Percentiles rank a stretch among this genome's conserved stretches.
Conservation (phyloP, 225 moss, liverwort and hornwort genomes). For the Asterella californica region DNA sequence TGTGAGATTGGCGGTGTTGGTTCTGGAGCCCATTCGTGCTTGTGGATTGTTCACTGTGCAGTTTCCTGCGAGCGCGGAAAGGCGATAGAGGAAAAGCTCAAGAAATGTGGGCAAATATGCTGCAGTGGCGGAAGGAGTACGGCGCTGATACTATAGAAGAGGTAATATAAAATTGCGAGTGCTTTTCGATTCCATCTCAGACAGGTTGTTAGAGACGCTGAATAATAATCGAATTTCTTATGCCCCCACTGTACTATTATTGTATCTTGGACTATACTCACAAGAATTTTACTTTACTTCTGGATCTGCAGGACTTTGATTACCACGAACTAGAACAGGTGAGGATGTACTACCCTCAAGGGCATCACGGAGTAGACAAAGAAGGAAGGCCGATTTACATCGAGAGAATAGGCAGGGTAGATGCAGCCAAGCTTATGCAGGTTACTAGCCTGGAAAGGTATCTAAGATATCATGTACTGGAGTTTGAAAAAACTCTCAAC, state of each 20-base stretch:
- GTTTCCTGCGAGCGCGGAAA: constrained; percentile 88
- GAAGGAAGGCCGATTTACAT: constrained; percentile 94
- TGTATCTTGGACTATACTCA: not conserved
- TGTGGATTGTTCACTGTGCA: constrained; percentile 25
- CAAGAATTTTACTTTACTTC: not conserved
- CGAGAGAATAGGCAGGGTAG: constrained; percentile 83
- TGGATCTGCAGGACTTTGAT: constrained; percentile 56
- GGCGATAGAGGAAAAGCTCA: constrained; percentile 61
- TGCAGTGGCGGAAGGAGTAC: constrained; percentile 73
- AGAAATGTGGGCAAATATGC: constrained; percentile 84
- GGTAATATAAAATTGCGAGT: constrained; percentile 35
- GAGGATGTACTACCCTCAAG: constrained; percentile 75
- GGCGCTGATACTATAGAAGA: constrained; percentile 76
- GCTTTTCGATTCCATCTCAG: not conserved
- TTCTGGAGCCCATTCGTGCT: not conserved
- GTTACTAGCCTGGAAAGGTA: constrained; percentile 81
- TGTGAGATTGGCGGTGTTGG: not conserved
- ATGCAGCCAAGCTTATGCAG: constrained; percentile 72
- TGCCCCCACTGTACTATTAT: not conserved
- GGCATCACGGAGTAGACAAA: constrained; percentile 85
- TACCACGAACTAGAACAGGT: constrained; percentile 66
- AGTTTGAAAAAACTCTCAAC: constrained; percentile 87
- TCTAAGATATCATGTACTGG: constrained; percentile 82
- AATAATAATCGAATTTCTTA: not conserved
- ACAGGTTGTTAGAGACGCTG: no score